These are phyloP conservation scores for Wakefieldia striispora DNA, from an alignment of 768 basidiomycete species.

Conservation along the genomic window DNA sequence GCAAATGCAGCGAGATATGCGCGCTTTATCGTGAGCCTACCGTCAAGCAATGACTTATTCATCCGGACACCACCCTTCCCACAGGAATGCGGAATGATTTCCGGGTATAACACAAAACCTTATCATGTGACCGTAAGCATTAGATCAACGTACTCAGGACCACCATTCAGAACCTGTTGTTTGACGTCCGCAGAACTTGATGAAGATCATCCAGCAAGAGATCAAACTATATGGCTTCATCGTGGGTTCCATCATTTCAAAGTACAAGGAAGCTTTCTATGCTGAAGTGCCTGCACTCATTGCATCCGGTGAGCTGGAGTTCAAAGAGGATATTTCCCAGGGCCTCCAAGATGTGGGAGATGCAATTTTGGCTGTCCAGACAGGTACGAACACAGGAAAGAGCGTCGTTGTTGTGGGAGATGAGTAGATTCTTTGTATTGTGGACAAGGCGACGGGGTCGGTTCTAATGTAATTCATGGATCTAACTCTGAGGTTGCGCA, in stretches of 20 bases:
- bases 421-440: background rate
- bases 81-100: slow-evolving; percentile 33
- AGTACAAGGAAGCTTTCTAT: slow-evolving; percentile 42
- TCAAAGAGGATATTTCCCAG: slow-evolving; percentile 42
- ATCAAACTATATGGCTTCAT: slow-evolving; percentile 21
- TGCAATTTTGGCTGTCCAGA: slow-evolving; percentile 25
- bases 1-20: slow-evolving; percentile 41
- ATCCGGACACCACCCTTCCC: too few relatives aligned
- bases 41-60: too few relatives aligned
- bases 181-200: slow-evolving; percentile 23
- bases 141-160: background rate
- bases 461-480: too few relatives aligned
- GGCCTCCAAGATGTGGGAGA: slow-evolving; percentile 45
- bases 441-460: too few relatives aligned
- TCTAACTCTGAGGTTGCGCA: too few relatives aligned
- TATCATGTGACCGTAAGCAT: slow-evolving; percentile 10
- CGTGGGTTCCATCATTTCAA: slow-evolving; percentile 24
- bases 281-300: slow-evolving; percentile 36
- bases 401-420: slow-evolving; percentile 9
- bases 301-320: slow-evolving; percentile 45
- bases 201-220: slow-evolving; percentile 37
- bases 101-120: slow-evolving; percentile 12
- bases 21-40: slow-evolving; percentile 42
- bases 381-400: slow-evolving; percentile 28
- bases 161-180: too few relatives aligned